Base-by-base conservation (phyloP, 2,329 filamentous ascomycete genomes). In the Dryadomyces quercivorus region DNA sequence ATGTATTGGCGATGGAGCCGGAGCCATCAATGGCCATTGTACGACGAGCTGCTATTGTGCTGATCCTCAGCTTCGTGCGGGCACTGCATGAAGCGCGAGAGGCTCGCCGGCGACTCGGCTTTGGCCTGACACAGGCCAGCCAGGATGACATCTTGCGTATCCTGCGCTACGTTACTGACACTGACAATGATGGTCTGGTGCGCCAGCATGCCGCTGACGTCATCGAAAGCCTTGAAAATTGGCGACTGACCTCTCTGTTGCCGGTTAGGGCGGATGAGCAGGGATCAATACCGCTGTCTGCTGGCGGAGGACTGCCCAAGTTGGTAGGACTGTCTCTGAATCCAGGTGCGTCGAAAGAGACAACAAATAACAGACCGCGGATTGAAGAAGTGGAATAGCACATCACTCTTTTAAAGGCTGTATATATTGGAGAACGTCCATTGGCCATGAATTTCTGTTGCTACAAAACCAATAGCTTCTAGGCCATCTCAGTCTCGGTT, bases 101-200 rank as follows among this genome's bases (percentile, higher is more conserved):
- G 51, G 61, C 67, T 12, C 68, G 72, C 3, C 71, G 63, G 50
- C 70, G 67, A 10, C 65, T 81, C 15, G 75, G 72, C 0, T 81
- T 82, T 57, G 78, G 75, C 1, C 68, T 82, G 45, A 76, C 73
- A 2, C 70, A 75, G 16, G 67, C 73, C 57, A 83, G 78, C 61
- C 73, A 79, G 51, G 72, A 75, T 31, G 81, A 88, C 54, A 76
- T 88, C n/a, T 66, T 75, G 60, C 72, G 77, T 50, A 77, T 84
- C 10, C 64, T 89, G 44, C 67, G 69, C 52, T 89, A 88, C 65
- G 73, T 86, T n/a, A 73, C 75, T 7, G 73, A 70, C 43, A 82
- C 80, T 22, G 86, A 90, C 65, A 76, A 73, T 22, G 86, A 90
- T 63, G 83, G 77, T 0, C 67, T 90, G 45, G 85, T 87, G 12